Evolutionary conservation across 179 eudicot species (phyloP), one percentile per base, ranked within the genome.

Genomic region (Corrigiola litoralis): DNA sequence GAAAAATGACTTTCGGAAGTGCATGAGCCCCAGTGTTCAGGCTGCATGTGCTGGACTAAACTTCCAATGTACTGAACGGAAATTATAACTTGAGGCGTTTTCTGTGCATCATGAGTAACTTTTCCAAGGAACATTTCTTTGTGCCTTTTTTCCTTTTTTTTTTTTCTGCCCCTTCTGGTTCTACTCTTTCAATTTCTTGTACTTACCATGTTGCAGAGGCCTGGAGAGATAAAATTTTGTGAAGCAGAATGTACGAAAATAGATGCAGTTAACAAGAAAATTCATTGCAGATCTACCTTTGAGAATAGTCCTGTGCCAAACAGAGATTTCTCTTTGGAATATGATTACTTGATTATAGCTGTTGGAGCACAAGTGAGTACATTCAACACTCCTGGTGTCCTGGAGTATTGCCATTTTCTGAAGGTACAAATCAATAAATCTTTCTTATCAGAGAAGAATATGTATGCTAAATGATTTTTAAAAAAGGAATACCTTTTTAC

Each of bases 311-410:
- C 88, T 47, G 75, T 51, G 42, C 88, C 88, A 70, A 79, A 64
- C 23, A 84, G 81, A 46, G 90, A 88, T 33, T 88, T 90, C 56
- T 61, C 54, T n/a, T 64, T 90, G 59, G 82, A 84, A 48, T 92
- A 89, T 74, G 98, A 92, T 77, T 87, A 87, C 63, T 77, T 92
- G 61, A 76, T 92, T 48, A 68, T 92, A 69, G 90, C 96, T 32
- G 71, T 84, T 42, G 98, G 98, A 69, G 90, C 98, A 10, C 85
- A 82, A 82, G 92, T 82, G n/a, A 92, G 87, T 65, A 92, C 98
- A 28, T 92, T 92, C 73, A 85, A 84, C 69, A 92, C 92, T 37
- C 95, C 95, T 54, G 98, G 98, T 49, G 98, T 92, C 48, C 5
- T 27, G 59, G 96, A 92, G 68, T 60, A 87, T 70, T 89, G 96